phyloP scores from a whole-genome alignment of 495 filamentous ascomycete species.

The Penicillium soppii region DNA sequence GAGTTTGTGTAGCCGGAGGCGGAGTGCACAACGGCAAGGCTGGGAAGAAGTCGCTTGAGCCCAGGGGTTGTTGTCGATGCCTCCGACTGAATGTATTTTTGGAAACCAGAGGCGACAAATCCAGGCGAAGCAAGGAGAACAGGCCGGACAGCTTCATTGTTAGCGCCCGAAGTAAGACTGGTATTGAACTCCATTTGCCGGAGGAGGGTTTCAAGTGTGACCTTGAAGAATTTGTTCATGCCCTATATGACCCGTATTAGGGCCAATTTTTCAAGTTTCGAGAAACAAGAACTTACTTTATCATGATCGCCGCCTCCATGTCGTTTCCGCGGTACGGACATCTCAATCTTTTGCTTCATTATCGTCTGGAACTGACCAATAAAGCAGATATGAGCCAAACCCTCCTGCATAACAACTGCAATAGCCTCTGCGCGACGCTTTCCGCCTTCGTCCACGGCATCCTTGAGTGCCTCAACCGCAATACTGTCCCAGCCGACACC shows the following conservation, averaged over 20 bases:
- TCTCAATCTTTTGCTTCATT: constrained; percentile 83
- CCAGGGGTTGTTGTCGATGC: constrained; percentile 56
- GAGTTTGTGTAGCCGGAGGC: constrained; percentile 81
- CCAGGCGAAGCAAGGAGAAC: constrained; percentile 89
- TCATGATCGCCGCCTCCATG: constrained; percentile 62
- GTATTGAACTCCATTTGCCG: constrained; percentile 73
- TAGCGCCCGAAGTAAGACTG: constrained; percentile 37
- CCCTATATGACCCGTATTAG: constrained; percentile 45
- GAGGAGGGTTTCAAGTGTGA: constrained; percentile 70
- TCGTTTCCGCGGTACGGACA: constrained; percentile 77
- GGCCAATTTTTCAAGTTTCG: too few species aligned
- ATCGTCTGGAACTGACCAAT: constrained; percentile 91
- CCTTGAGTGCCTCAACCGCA: constrained; percentile 71
- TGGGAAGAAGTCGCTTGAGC: constrained; percentile 63
- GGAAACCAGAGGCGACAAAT: constrained; percentile 79
- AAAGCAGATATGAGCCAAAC: constrained; percentile 87
- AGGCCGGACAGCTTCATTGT: constrained; percentile 52
- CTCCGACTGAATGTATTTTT: constrained; percentile 71
- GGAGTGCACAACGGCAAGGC: constrained; percentile 77
- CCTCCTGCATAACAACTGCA: constrained; percentile 93
- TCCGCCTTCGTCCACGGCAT: constrained; percentile 73
- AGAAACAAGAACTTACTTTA: constrained; percentile 40
- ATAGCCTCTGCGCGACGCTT: constrained; percentile 70
- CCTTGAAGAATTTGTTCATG: constrained; percentile 77
- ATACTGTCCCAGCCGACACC: constrained; percentile 88